Conservation (phyloP, 1,139 yeast species). For the Saccharomyces hybrid region DNA sequence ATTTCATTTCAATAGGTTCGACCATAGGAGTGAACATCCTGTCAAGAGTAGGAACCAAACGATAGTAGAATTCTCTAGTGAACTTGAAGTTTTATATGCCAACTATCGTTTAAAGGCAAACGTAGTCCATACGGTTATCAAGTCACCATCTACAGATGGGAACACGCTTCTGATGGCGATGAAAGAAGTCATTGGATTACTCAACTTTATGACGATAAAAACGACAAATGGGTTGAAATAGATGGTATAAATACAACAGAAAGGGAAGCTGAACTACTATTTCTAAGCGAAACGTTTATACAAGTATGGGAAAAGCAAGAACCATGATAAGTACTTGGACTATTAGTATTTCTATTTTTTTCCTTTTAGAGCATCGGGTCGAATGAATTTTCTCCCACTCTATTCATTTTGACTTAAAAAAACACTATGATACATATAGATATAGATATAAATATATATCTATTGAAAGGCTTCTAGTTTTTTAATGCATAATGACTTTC, state of each 20-base stretch:
- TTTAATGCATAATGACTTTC: slow-evolving; percentile 1
- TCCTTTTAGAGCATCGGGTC: not conserved
- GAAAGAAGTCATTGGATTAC: slow-evolving; percentile 43
- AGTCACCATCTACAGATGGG: slow-evolving; percentile 6
- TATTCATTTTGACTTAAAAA: not conserved
- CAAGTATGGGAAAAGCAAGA: slow-evolving; percentile 53
- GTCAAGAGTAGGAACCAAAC: slow-evolving; percentile 49
- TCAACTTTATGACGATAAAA: slow-evolving; percentile 40
- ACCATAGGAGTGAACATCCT: slow-evolving; percentile 33
- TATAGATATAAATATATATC: slow-evolving; percentile 3
- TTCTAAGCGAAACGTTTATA: slow-evolving; percentile 54
- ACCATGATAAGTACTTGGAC: slow-evolving; percentile 3
- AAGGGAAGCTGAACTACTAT: slow-evolving; percentile 52
- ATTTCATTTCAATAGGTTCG: slow-evolving; percentile 51
- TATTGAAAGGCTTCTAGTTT: not conserved
- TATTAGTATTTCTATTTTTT: not conserved
- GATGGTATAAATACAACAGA: slow-evolving; percentile 43
- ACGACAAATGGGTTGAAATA: slow-evolving; percentile 50
- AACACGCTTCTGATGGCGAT: slow-evolving; percentile 24
- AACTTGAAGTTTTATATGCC: slow-evolving; percentile 18
- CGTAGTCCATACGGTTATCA: slow-evolving; percentile 39
- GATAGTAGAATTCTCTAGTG: slow-evolving; percentile 53
- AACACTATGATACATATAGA: not conserved
- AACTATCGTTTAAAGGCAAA: slow-evolving; percentile 46
- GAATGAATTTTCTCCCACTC: not conserved